These are phyloP conservation scores for Globisporangium solare DNA, from an alignment of 352 stramenopile genomes.

Conservation along the genomic window DNA sequence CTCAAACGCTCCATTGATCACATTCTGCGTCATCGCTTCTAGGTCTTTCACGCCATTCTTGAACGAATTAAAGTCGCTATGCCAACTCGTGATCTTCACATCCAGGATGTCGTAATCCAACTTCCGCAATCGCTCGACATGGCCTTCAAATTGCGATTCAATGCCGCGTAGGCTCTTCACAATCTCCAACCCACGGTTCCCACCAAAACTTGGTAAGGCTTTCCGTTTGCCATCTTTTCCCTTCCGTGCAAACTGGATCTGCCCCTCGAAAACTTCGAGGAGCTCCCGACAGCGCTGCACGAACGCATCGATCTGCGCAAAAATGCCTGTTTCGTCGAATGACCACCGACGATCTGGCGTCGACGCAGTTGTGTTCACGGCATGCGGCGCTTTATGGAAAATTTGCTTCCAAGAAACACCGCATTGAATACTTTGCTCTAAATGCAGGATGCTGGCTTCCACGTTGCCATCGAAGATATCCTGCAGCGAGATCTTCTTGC, in stretches of 20 bases:
- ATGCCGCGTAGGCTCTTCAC: slow-evolving; percentile 91
- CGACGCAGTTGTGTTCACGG: slow-evolving; percentile 53
- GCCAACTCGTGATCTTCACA: slow-evolving; percentile 93
- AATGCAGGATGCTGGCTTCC: slow-evolving; percentile 76
- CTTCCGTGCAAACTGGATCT: slow-evolving; percentile 94
- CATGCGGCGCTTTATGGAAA: slow-evolving; percentile 56
- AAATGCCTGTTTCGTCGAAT: slow-evolving; percentile 94
- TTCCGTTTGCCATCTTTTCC: slow-evolving; percentile 55
- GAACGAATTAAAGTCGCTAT: slow-evolving; percentile 94
- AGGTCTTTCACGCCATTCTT: slow-evolving; percentile 96
- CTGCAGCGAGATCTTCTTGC: slow-evolving; percentile 80
- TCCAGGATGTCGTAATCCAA: slow-evolving; percentile 94
- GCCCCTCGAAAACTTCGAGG: slow-evolving; percentile 92
- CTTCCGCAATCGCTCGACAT: slow-evolving; percentile 85
- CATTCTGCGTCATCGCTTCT: slow-evolving; percentile 94
- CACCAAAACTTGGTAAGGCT: slow-evolving; percentile 86
- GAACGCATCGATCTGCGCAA: slow-evolving; percentile 95
- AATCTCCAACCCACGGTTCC: slow-evolving; percentile 90
- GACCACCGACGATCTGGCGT: slow-evolving; percentile 72
- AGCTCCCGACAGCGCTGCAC: slow-evolving; percentile 94
- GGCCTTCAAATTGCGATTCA: slow-evolving; percentile 89
- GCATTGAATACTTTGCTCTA: slow-evolving; percentile 92
- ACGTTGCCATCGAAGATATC: slow-evolving; percentile 95
- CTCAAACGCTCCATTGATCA: slow-evolving; percentile 94
- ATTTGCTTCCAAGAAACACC: slow-evolving; percentile 92